Evolutionary conservation across 2,329 filamentous ascomycete genomes (phyloP), one percentile per base, ranked within the genome.

Genomic region (Hyphodiscus sp.): DNA sequence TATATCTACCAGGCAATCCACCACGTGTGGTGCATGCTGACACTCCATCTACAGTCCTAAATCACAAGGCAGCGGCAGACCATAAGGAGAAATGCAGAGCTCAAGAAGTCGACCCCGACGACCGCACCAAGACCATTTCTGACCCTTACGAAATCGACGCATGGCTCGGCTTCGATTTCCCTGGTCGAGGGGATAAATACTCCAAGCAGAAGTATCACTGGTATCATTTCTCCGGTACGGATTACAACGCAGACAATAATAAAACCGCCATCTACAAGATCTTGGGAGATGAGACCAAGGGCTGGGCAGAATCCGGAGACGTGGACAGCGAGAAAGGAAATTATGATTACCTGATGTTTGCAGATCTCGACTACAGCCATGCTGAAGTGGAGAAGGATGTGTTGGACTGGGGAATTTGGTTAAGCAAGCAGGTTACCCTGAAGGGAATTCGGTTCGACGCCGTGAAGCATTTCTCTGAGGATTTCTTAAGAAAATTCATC

Each of bases 311-410:
- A 0, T 76, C 77, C 15, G 83, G 85, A 2, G 81, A 82, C 45
- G 74, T 75, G 26, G 75, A 78, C 19, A 74, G 59, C 10, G 73
- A 86, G 66, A 77, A 82, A 58, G 86, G 86, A 8, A 89, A 89
- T 63, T 83, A 79, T 43, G 81, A 85, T 66, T 88, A 83, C 63
- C 75, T 89, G 16, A 87, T 89, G 82, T 88, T 87, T 61, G 81
- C 82, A 6, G 82, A 89, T 66, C 67, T 89, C 41, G 85, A 89
- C 67, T 85, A 86, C 65, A 69, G 71, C 2, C 77, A 86, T 53
- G 74, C 75, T 0, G 85, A 87, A 60, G 85, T 89, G 10, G 73
- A 76, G 33, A 68, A 76, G 3, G 86, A 89, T 58, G 76, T 88
- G 3, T 72, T 84, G 51, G 74, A 76, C 49, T 89, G 86, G 86